Evolutionary conservation across 179 eudicot species (phyloP), one percentile per base, ranked within the genome.

Genomic region (Vitellaria paradoxa): DNA sequence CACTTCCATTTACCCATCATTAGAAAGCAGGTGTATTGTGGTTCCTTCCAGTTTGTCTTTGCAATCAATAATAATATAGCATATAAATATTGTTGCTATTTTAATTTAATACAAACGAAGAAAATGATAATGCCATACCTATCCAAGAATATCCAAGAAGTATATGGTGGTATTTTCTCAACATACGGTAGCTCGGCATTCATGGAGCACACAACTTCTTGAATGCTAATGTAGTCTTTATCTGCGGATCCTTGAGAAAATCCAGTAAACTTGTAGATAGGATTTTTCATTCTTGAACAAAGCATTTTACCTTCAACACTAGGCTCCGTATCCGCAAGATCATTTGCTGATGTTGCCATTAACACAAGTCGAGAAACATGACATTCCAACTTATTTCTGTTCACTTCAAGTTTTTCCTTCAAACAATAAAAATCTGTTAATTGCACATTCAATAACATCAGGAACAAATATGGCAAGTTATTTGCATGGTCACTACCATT

Each of bases 91-190:
- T 42, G 45, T 42, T 12, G 12, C 55, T 45, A 7, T 52, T 52
- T 17, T 7, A 55, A 30, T 55, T 24, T 15, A 53, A 68, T 14
- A 30, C 23, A 76, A 20, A 70, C 56, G 50, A 76, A 40, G 75
- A 74, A 68, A 42, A 65, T 3, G 40, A 78, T 10, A 72, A 49
- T 67, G 24, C 53, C 88, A 68, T 82, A 94, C 99, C 88, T 88
- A 70, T 81, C 88, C 75, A 96, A 82, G 77, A 87, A 91, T 66
- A 94, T 84, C 99, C 99, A 96, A 46, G 96, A 87, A 45, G 89
- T 93, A 80, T 90, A 96, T 8, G 89, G 84, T 46, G 99, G 97
- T 76, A 94, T 88, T 77, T 80, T 94, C 76, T 87, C 89, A 63
- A 88, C 24, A 80, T 62, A 80, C 26, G 98, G 91, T 75, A 96